Percentiles rank a stretch among this genome's conserved stretches.
These are phyloP conservation scores for Diaporthe aspalathi DNA, from an alignment of 2,329 filamentous ascomycete genomes.

Conservation along the genomic window DNA sequence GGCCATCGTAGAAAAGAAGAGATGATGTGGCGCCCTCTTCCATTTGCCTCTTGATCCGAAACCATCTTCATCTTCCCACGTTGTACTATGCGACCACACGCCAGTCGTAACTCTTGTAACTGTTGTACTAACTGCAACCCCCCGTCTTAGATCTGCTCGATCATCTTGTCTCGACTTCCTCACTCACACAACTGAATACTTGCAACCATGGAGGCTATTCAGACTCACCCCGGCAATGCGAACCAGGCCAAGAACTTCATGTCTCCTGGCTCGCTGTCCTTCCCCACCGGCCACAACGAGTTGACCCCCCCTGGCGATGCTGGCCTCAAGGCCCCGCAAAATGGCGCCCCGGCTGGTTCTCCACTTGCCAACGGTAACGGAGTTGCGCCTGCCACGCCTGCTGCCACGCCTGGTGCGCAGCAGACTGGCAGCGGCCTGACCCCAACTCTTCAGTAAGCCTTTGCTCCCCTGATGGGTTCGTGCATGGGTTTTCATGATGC, in stretches of 20 bases:
- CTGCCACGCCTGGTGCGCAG: conserved; percentile 86
- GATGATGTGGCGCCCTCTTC: neutral
- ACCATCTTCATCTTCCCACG: no score
- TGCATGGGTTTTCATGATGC: conserved; percentile 58
- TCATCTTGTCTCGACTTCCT: conserved; percentile 2
- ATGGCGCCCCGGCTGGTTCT: conserved; percentile 63
- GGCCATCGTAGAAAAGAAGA: conserved; percentile 31
- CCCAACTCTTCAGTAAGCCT: conserved; percentile 96
- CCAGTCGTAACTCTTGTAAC: no score
- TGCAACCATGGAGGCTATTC: conserved; percentile 84
- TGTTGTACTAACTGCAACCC: conserved; percentile 2
- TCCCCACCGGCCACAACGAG: conserved; percentile 85
- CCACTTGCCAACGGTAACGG: conserved; percentile 76
- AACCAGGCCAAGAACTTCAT: conserved; percentile 96
- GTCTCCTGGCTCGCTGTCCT: conserved; percentile 90
- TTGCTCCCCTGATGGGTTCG: conserved; percentile 49
- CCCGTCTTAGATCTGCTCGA: conserved; percentile 45
- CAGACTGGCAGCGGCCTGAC: conserved; percentile 89
- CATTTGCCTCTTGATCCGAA: conserved; percentile 4
- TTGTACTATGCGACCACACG: neutral
- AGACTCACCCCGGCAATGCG: conserved; percentile 91
- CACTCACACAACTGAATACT: conserved; percentile 1
- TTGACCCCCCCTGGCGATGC: conserved; percentile 83
- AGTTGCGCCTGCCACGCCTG: conserved; percentile 90
- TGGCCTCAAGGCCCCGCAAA: conserved; percentile 68